These are phyloP conservation scores for Ophiostoma australiae DNA, from an alignment of 2,329 filamentous ascomycete species.

Conservation along the genomic window DNA sequence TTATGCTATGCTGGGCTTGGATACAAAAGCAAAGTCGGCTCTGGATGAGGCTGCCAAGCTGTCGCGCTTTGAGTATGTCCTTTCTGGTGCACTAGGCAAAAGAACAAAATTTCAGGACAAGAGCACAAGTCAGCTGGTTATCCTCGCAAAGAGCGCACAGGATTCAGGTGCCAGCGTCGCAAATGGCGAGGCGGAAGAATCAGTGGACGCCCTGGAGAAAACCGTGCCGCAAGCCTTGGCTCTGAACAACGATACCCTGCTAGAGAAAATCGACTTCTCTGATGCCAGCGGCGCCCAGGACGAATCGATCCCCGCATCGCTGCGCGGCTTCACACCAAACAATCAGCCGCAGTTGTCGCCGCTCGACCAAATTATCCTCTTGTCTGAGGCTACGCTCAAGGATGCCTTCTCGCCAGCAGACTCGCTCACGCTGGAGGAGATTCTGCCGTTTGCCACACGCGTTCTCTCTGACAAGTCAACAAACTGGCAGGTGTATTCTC, in stretches of 20 bases:
- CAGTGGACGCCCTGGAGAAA: conserved; percentile 26
- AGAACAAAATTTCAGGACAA: conserved; percentile 74
- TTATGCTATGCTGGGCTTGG: conserved; percentile 77
- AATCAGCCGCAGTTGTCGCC: conserved; percentile 76
- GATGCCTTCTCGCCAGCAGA: conserved; percentile 81
- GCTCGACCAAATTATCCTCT: conserved; percentile 82
- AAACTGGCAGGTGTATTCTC: conserved; percentile 98
- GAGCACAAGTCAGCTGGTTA: conserved; percentile 80
- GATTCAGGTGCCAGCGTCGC: conserved; percentile 27
- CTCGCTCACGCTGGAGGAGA: conserved; percentile 86
- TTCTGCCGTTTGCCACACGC: conserved; percentile 81
- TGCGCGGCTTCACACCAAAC: conserved; percentile 66
- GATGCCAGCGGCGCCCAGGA: conserved; percentile 32
- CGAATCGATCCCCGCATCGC: conserved; percentile 48
- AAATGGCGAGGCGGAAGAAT: conserved; percentile 17
- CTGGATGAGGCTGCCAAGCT: conserved; percentile 61
- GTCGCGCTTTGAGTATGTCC: conserved; percentile 70
- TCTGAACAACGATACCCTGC: conserved; percentile 86
- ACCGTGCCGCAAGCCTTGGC: conserved; percentile 62
- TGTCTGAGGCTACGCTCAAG: conserved; percentile 82
- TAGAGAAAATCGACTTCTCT: conserved; percentile 80
- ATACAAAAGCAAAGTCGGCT: conserved; percentile 67
- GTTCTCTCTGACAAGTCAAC: conserved; percentile 84
- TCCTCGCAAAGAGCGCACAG: conserved; percentile 70
- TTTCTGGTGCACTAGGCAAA: conserved; percentile 85